Percentiles rank a stretch among this genome's conserved stretches.
Conservation (phyloP, 129 eudicot species). For the Pittosporum tobira region DNA sequence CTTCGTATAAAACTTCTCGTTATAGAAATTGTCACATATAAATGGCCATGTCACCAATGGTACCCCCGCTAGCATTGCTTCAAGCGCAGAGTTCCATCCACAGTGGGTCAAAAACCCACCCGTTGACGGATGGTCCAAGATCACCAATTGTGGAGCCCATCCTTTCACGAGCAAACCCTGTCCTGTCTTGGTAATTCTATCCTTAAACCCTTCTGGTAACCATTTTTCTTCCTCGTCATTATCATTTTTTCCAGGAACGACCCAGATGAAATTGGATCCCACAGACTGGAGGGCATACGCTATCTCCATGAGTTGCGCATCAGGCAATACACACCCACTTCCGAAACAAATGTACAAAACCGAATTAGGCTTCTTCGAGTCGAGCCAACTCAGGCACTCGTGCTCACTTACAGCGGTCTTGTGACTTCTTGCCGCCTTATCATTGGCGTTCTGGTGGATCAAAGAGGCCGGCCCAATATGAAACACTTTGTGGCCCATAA, state of each 20-base stretch:
- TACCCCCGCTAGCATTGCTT: conserved; percentile 41
- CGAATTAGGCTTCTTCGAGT: conserved; percentile 34
- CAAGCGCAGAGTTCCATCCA: conserved; percentile 53
- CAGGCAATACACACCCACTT: conserved; percentile 16
- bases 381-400: conserved; percentile 53
- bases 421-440: no score
- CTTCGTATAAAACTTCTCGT: conserved; percentile 41
- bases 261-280: conserved; percentile 49
- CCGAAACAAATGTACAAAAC: conserved; percentile 62
- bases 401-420: conserved; percentile 21
- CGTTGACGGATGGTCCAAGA: conserved; percentile 33
- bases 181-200: conserved; percentile 11
- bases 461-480: conserved; percentile 52
- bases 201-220: conserved; percentile 34
- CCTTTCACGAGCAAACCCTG: conserved; percentile 44
- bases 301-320: conserved; percentile 40
- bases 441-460: conserved; percentile 17
- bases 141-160: conserved; percentile 56
- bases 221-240: conserved; percentile 12
- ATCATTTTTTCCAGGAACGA: conserved; percentile 16
- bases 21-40: conserved; percentile 38
- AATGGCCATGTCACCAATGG: conserved; percentile 62
- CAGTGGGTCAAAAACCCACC: conserved; percentile 58
- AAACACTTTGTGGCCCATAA: conserved; percentile 41
- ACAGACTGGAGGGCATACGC: conserved; percentile 51